A percentile compares a stretch with the other conserved stretches of the same genome.
phyloP scores from a whole-genome alignment of 225 moss, liverwort and hornwort genomes.

The Polytrichum commune region DNA sequence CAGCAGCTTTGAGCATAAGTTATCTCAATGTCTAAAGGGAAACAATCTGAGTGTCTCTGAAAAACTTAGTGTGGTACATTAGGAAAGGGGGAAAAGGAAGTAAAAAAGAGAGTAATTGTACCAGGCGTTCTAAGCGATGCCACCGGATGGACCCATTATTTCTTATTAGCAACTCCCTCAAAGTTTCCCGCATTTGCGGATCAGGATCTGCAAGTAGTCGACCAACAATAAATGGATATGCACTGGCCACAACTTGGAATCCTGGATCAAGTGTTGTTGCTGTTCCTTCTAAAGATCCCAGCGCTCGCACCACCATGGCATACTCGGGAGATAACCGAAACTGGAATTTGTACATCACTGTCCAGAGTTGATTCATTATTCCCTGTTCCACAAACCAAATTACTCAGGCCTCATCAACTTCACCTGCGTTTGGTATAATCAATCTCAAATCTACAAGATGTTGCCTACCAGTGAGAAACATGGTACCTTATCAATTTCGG shows the following conservation, averaged over 20 bases:
- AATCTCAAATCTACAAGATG: conserved; percentile 1
- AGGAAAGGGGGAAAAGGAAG: not conserved
- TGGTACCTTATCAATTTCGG: too few species aligned
- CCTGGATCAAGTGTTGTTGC: conserved; percentile 77
- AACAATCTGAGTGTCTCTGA: too few species aligned
- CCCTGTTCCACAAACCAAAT: conserved; percentile 30
- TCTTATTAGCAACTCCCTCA: conserved; percentile 71
- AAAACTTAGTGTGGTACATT: too few species aligned
- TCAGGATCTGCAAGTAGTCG: conserved; percentile 83
- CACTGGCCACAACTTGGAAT: conserved; percentile 83
- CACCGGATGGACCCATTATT: conserved; percentile 84
- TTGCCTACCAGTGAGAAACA: not conserved
- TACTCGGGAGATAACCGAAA: conserved; percentile 83
- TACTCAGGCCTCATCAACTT: not conserved
- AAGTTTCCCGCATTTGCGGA: conserved; percentile 80
- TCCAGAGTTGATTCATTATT: conserved; percentile 80
- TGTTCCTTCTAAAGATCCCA: conserved; percentile 85
- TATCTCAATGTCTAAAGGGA: too few species aligned
- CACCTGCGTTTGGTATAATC: conserved; percentile 1
- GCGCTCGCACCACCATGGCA: conserved; percentile 87
- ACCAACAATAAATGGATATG: conserved; percentile 85
- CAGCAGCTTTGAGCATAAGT: too few species aligned
- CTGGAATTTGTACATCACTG: conserved; percentile 79
- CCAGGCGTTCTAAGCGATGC: conserved; percentile 84
- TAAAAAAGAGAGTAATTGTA: not conserved